Base-by-base conservation (phyloP, 805 yeast species). In the Yarrowia yakushimensis region DNA sequence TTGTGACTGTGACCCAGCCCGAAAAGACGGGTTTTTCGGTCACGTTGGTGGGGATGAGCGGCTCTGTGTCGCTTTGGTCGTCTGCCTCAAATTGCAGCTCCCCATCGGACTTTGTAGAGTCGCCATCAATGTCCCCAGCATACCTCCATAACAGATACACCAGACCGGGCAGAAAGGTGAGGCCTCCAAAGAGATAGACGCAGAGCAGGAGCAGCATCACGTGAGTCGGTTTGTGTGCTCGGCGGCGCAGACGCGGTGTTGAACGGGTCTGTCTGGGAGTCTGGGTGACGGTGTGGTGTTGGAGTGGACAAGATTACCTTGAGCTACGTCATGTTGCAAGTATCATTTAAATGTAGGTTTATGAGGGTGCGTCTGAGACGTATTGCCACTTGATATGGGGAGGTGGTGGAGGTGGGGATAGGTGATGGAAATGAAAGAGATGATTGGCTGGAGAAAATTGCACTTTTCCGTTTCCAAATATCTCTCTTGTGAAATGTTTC, bases 1-100 rank as follows among this genome's bases (percentile, higher is more conserved):
- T 85, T 0, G 96, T 88, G n/a, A 92, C 92, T 2, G 87, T 83
- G 1, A 90, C 74, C 96, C 96, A 89, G 9, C 96, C 97, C 11
- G 83, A 76, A n/a, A 55, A 55, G 27, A 15, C 23, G 31, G 61
- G 46, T 28, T 52, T 52, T 27, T 52, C 59, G 22, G 59, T 52
- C 25, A 52, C 59, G 18, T 52, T 52, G 23, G 28, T 57, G 37
- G 55, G 62, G 12, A 57, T 57, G n/a, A 39, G 39, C 22, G 55
- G 62, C 28, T 57, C 62, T 8, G 37, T 8, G 23, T 42, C 55
- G 59, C 13, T 2, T 9, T 9, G 12, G 12, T 52, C 43, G 18
- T 34, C 43, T 3, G n/a, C 25, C 42, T 36, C 59, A 11, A 36
- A 33, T 3, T 25, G 43, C 8, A 12, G n/a, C 18, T 13, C 17